Percentiles rank a stretch among this genome's conserved stretches.
These are phyloP conservation scores for Ottelia alismoides DNA, from an alignment of 106 monocot species.

Conservation along the genomic window DNA sequence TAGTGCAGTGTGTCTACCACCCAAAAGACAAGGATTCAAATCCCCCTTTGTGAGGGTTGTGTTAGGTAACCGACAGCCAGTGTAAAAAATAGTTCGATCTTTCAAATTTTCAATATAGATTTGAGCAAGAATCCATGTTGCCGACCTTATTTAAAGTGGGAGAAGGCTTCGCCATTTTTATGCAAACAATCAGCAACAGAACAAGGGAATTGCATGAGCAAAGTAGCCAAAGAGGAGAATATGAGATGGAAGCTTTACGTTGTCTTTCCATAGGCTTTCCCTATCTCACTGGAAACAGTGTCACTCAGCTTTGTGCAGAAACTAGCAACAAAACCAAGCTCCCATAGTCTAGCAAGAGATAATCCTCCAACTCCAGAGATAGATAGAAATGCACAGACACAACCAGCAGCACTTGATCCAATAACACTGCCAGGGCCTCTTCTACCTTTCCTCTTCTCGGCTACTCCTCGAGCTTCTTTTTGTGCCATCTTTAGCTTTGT, in stretches of 20 bases:
- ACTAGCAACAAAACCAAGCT: conserved; percentile 84
- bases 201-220: too few relatives aligned
- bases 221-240: too few relatives aligned
- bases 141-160: too few relatives aligned
- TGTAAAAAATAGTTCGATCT: too few relatives aligned
- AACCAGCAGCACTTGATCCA: conserved; percentile 83
- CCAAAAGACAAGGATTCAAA: too few relatives aligned
- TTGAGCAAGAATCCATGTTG: too few relatives aligned
- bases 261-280: conserved; percentile 91
- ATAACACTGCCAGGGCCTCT: conserved; percentile 94
- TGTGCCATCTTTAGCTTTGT: conserved; percentile 84
- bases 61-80: too few relatives aligned
- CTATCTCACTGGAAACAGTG: conserved; percentile 95
- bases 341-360: conserved; percentile 42
- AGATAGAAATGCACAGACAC: conserved; percentile 68
- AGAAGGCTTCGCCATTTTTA: too few relatives aligned
- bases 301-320: conserved; percentile 95
- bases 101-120: too few relatives aligned
- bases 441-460: conserved; percentile 90
- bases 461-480: conserved; percentile 84
- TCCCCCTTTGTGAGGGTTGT: too few relatives aligned
- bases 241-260: conserved; percentile 49
- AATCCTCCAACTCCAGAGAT: conserved; percentile 50
- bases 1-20: too few relatives aligned
- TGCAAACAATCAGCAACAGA: too few relatives aligned